Percentiles rank a stretch among this genome's conserved stretches.
phyloP scores from a whole-genome alignment of 2,329 filamentous ascomycete species.

The Trichoderma polysporum region DNA sequence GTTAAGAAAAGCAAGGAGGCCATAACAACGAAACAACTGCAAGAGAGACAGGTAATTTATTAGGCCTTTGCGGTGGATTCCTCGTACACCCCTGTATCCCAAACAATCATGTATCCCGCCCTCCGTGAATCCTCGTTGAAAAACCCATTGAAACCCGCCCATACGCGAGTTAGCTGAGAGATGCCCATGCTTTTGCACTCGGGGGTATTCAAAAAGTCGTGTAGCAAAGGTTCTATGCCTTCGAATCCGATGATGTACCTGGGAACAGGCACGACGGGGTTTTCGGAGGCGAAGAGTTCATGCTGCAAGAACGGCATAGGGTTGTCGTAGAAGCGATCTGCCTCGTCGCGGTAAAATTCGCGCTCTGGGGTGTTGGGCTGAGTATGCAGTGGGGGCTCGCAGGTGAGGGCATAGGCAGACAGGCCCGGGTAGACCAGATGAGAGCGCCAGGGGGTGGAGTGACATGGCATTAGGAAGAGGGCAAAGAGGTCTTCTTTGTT shows the following conservation, averaged over 20 bases:
- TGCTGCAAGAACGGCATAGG: conserved; percentile 52
- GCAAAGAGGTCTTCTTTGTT: conserved; percentile 55
- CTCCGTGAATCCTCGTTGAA: conserved; percentile 63
- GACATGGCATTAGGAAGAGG: conserved; percentile 91
- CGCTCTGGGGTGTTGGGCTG: conserved; percentile 60
- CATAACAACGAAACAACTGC: not conserved
- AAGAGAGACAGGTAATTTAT: not conserved
- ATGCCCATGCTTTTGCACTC: conserved; percentile 42
- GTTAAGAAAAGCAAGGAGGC: not conserved
- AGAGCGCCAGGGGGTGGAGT: conserved; percentile 92
- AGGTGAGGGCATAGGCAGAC: conserved; percentile 79
- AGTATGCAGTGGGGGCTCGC: conserved; percentile 79
- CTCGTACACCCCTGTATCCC: conserved; percentile 49
- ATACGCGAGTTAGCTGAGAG: conserved; percentile 47
- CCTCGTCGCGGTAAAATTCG: conserved; percentile 76
- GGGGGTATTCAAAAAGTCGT: conserved; percentile 44
- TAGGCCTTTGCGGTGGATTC: conserved; percentile 15
- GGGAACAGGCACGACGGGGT: conserved; percentile 39
- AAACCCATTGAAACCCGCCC: conserved; percentile 59
- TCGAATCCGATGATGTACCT: conserved; percentile 63
- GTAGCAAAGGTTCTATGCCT: conserved; percentile 51
- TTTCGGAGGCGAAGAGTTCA: conserved; percentile 46
- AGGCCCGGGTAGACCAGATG: conserved; percentile 76
- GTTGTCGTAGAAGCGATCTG: conserved; percentile 83
- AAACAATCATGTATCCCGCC: conserved; percentile 57